A percentile compares a stretch with the other conserved stretches of the same genome.
phyloP scores from a whole-genome alignment of 305 asterid genomes.

The Fraxinus dipetala region DNA sequence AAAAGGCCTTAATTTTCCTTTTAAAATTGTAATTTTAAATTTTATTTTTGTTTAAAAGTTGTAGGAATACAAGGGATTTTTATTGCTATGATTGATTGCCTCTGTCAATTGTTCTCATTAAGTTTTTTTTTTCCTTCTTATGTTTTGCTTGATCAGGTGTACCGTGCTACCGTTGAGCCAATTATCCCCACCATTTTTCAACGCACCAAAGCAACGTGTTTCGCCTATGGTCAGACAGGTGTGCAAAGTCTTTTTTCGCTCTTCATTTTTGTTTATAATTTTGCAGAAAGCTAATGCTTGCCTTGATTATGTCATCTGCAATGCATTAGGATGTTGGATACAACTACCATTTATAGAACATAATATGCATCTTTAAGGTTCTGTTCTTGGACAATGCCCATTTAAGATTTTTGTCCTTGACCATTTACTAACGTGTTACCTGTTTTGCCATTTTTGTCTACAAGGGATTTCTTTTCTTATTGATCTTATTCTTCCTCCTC shows the following conservation, averaged over 20 bases:
- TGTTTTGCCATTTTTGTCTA: background rate
- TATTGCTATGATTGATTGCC: constrained; percentile 5
- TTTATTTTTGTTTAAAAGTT: background rate
- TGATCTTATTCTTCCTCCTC: background rate
- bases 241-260: constrained; percentile 23
- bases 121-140: constrained; percentile 10
- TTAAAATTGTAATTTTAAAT: background rate
- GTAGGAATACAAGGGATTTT: constrained; percentile 1
- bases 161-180: constrained; percentile 91
- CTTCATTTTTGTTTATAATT: constrained; percentile 18
- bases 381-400: background rate
- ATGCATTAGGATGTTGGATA: background rate
- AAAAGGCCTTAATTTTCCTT: background rate
- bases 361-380: background rate
- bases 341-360: background rate
- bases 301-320: background rate
- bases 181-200: constrained; percentile 91
- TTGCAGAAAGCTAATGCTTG: background rate
- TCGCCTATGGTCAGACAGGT: constrained; percentile 99
- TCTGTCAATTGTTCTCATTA: constrained; percentile 15
- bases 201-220: constrained; percentile 94
- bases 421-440: background rate
- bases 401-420: too few species aligned
- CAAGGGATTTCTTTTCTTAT: background rate
- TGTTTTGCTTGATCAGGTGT: constrained; percentile 57